Percentiles rank a stretch among this genome's conserved stretches.
These are phyloP conservation scores for Auricularia sp. DNA, from an alignment of 768 basidiomycete species.

Conservation along the genomic window DNA sequence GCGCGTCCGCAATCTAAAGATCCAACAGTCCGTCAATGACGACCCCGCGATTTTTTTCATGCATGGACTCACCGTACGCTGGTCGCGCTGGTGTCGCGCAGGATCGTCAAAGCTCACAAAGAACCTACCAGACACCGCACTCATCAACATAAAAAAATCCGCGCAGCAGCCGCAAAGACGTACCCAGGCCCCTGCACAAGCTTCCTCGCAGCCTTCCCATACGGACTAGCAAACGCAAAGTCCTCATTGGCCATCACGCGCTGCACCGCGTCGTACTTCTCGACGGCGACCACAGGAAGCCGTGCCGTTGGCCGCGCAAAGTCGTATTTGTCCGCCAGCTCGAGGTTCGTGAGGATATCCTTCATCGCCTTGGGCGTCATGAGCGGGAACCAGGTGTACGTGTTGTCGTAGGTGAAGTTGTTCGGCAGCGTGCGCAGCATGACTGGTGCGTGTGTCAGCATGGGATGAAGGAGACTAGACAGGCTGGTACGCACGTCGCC, in stretches of 20 bases:
- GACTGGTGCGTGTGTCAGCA: conserved; percentile 19
- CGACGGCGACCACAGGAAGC: conserved; percentile 23
- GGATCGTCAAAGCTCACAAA: conserved; percentile 31
- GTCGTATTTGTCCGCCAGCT: conserved; percentile 37
- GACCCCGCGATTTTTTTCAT: not conserved
- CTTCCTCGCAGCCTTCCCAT: conserved; percentile 20
- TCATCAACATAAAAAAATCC: not conserved
- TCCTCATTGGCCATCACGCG: conserved; percentile 24
- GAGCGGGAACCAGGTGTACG: conserved; percentile 78
- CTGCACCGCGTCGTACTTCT: conserved; percentile 27
- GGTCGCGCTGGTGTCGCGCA: conserved; percentile 26
- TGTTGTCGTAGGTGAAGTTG: conserved; percentile 53
- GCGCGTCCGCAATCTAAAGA: conserved; percentile 9
- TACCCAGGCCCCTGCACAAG: conserved; percentile 27
- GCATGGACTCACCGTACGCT: conserved; percentile 10
- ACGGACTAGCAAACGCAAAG: conserved; percentile 27
- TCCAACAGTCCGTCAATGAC: conserved; percentile 3
- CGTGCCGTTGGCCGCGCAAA: conserved; percentile 43
- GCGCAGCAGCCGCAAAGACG: not conserved
- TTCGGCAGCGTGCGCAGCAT: conserved; percentile 64
- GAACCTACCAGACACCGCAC: conserved; percentile 11
- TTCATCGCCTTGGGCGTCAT: conserved; percentile 47
- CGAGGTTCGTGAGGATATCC: conserved; percentile 26
- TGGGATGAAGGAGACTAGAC: conserved; percentile 25
- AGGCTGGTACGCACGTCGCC: conserved; percentile 26